Conservation (phyloP, 768 basidiomycete species). For the Lyophyllum semitale region DNA sequence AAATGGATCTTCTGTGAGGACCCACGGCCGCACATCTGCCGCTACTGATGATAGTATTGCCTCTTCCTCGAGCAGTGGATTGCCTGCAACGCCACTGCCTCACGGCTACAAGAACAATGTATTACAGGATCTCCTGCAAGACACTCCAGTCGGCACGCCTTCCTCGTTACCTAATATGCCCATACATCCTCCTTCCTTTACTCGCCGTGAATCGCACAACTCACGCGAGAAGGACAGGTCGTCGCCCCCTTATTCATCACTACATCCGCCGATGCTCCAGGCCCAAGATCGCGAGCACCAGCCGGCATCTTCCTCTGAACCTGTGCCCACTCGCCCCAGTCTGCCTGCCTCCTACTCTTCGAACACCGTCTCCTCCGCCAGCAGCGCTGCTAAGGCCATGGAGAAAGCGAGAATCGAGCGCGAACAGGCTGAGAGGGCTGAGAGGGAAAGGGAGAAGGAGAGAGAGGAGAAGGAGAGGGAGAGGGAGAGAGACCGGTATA, state of each 20-base stretch:
- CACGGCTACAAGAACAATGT: constrained; percentile 32
- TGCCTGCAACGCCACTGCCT: constrained; percentile 15
- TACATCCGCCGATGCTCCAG: constrained; percentile 12
- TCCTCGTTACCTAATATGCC: constrained; percentile 46
- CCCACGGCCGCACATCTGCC: not conserved
- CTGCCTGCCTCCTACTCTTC: constrained; percentile 14
- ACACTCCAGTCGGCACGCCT: constrained; percentile 32
- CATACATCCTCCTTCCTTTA: constrained; percentile 17
- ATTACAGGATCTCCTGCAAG: constrained; percentile 49
- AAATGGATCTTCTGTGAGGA: not conserved
- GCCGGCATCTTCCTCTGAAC: not conserved
- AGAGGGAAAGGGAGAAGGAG: constrained; percentile 8
- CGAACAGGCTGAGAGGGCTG: constrained; percentile 28
- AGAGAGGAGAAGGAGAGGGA: constrained; percentile 12
- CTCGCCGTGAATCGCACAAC: constrained; percentile 18
- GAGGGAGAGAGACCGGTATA: constrained; percentile 4
- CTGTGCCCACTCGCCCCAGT: constrained; percentile 7
- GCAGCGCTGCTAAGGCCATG: constrained; percentile 52
- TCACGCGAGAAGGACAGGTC: constrained; percentile 11
- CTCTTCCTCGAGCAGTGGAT: not conserved
- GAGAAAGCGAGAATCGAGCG: constrained; percentile 39
- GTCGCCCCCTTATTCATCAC: constrained; percentile 19
- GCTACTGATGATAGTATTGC: not conserved
- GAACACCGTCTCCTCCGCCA: constrained; percentile 46
- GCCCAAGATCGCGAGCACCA: constrained; percentile 12